Evolutionary conservation across 768 basidiomycete species (phyloP).

Genomic region (Pisolithus tinctorius): DNA sequence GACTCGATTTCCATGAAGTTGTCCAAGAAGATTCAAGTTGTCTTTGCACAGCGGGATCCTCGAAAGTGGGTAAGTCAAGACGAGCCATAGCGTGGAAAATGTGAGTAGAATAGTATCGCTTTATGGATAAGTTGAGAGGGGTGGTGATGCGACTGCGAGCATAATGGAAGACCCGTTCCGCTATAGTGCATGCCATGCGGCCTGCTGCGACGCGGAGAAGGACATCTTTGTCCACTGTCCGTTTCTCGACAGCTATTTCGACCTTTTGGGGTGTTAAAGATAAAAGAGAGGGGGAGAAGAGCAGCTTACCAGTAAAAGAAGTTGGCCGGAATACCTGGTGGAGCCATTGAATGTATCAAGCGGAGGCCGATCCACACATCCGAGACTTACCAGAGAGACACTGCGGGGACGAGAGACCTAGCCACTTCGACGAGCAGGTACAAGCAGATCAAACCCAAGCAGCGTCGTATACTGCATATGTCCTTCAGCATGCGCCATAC

Average conservation of each 20-base stretch:
- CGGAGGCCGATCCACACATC: background rate
- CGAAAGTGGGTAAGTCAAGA: constrained; percentile 70
- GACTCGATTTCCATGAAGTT: constrained; percentile 35
- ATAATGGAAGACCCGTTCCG: constrained; percentile 39
- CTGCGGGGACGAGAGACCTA: constrained; percentile 51
- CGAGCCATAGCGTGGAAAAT: constrained; percentile 62
- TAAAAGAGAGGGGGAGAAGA: constrained; percentile 1
- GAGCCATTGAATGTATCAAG: background rate
- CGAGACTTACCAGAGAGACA: constrained; percentile 48
- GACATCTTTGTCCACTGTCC: constrained; percentile 49
- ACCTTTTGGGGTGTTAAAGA: constrained; percentile 34
- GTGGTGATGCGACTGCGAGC: constrained; percentile 32
- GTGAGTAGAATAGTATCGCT: constrained; percentile 54
- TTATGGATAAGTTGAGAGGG: constrained; percentile 55
- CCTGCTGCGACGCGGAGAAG: constrained; percentile 54
- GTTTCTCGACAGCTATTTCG: constrained; percentile 58
- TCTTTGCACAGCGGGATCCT: constrained; percentile 58
- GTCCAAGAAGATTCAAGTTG: constrained; percentile 54
- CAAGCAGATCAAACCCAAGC: constrained; percentile 40
- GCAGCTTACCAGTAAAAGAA: constrained; percentile 50
- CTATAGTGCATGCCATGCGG: constrained; percentile 45
- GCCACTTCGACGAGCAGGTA: constrained; percentile 41
- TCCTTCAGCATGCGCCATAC: constrained; percentile 64
- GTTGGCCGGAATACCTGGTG: constrained; percentile 58
- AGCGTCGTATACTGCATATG: constrained; percentile 45